Percentiles rank a stretch among this genome's conserved stretches.
These are phyloP conservation scores for Mycena rebaudengoi DNA, from an alignment of 768 basidiomycete species.

Conservation along the genomic window DNA sequence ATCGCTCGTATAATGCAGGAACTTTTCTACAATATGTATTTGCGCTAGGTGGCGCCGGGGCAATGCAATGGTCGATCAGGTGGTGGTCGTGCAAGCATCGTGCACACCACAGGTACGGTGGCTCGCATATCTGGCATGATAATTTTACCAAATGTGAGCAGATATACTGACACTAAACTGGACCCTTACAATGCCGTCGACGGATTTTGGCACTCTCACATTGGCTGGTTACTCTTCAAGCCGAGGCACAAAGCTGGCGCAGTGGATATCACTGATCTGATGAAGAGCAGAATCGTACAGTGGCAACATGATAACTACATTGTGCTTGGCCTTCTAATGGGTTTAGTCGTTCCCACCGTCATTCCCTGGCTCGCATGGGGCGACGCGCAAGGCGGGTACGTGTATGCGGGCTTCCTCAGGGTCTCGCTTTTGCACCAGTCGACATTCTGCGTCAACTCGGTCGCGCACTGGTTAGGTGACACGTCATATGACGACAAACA, in stretches of 20 bases:
- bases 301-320: slow-evolving; percentile 92
- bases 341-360: slow-evolving; percentile 74
- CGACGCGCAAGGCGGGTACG: slow-evolving; percentile 84
- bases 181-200: slow-evolving; percentile 94
- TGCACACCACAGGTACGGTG: slow-evolving; percentile 93
- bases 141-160: too few relatives aligned
- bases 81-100: slow-evolving; percentile 99
- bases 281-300: slow-evolving; percentile 77
- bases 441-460: slow-evolving; percentile 96
- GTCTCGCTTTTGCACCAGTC: slow-evolving; percentile 91
- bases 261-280: slow-evolving; percentile 88
- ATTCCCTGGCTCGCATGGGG: slow-evolving; percentile 85
- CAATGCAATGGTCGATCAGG: slow-evolving; percentile 94
- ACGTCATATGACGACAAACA: slow-evolving; percentile 95
- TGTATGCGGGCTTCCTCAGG: slow-evolving; percentile 83
- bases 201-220: slow-evolving; percentile 84
- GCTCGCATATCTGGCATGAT: too few relatives aligned
- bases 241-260: slow-evolving; percentile 90
- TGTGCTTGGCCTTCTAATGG: slow-evolving; percentile 72
- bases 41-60: slow-evolving; percentile 86
- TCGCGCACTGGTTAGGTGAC: slow-evolving; percentile 96
- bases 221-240: slow-evolving; percentile 93
- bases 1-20: slow-evolving; percentile 92
- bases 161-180: slow-evolving; percentile 95
- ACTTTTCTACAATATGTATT: slow-evolving; percentile 84